Conservation (phyloP, 1,284 basidiomycete genomes). For the Sporisorium exsertum region DNA sequence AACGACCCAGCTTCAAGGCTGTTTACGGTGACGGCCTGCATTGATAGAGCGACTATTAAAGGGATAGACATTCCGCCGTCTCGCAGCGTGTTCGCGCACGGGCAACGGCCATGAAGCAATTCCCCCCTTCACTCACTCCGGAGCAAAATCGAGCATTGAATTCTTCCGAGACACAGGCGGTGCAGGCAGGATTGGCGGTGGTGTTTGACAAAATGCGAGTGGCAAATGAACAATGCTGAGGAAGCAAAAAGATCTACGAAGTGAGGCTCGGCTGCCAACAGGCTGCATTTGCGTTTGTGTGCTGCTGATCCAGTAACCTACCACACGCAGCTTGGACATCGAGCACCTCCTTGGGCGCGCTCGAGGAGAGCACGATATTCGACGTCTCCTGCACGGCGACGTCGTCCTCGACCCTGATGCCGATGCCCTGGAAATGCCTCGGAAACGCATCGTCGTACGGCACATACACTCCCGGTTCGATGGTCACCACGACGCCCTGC, state of each 20-base stretch:
- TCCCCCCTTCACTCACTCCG: not conserved
- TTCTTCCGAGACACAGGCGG: not conserved
- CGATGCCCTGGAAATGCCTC: constrained; percentile 62
- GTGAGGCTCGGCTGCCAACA: constrained; percentile 10
- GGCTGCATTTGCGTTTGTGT: not conserved
- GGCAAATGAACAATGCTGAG: no score
- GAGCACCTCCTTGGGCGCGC: constrained; percentile 63
- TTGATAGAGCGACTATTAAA: no score
- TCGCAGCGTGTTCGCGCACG: no score
- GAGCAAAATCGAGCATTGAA: not conserved
- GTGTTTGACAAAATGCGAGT: not conserved
- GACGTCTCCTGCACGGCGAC: constrained; percentile 52
- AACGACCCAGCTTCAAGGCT: constrained; percentile 37
- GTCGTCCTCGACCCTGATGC: constrained; percentile 68
- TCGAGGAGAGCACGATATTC: constrained; percentile 57
- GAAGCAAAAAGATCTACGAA: not conserved
- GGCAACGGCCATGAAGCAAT: no score
- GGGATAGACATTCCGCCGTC: no score
- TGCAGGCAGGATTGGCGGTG: not conserved
- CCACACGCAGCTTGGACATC: constrained; percentile 65
- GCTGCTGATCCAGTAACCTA: constrained; percentile 17
- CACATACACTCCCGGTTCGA: constrained; percentile 68
- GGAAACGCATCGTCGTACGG: constrained; percentile 60
- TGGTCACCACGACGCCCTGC: constrained; percentile 61
- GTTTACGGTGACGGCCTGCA: constrained; percentile 54